Percentiles rank a stretch among this genome's conserved stretches.
phyloP scores from a whole-genome alignment of 352 stramenopile species.

The Saprolegnia parasitica region DNA sequence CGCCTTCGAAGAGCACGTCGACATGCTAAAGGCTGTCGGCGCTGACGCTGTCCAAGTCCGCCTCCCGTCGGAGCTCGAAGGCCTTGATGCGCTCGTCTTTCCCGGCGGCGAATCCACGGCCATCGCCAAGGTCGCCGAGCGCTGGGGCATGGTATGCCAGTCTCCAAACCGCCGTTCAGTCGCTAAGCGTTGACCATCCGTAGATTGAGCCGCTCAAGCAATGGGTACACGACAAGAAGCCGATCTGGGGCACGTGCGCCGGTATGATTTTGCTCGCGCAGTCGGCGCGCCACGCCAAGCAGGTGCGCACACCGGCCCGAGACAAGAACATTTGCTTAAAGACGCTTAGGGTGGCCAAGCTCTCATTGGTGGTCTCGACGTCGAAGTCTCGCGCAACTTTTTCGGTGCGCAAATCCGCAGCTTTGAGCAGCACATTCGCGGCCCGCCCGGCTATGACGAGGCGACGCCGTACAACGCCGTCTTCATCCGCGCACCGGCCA shows the following conservation, averaged over 20 bases:
- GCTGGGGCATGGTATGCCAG: constrained; percentile 52
- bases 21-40: constrained; percentile 57
- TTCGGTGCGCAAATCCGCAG: constrained; percentile 92
- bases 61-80: constrained; percentile 68
- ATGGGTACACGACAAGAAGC: constrained; percentile 70
- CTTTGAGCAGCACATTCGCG: constrained; percentile 62
- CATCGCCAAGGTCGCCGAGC: constrained; percentile 89
- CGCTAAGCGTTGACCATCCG: neutral
- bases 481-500: constrained; percentile 96
- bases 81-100: constrained; percentile 90
- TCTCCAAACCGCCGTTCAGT: neutral
- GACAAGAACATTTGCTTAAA: constrained; percentile 25
- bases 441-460: constrained; percentile 48
- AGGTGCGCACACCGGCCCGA: constrained; percentile 40
- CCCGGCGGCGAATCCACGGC: constrained; percentile 95
- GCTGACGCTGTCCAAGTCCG: constrained; percentile 70
- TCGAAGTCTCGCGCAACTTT: constrained; percentile 96
- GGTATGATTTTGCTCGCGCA: constrained; percentile 95
- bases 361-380: constrained; percentile 93
- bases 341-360: constrained; percentile 80
- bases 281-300: constrained; percentile 73
- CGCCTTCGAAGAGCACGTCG: constrained; percentile 89
- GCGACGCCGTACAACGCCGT: constrained; percentile 87
- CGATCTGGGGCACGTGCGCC: constrained; percentile 95
- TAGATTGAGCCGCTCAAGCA: constrained; percentile 65